Conservation (phyloP, 352 stramenopile genomes). For the Pythium apleroticum region DNA sequence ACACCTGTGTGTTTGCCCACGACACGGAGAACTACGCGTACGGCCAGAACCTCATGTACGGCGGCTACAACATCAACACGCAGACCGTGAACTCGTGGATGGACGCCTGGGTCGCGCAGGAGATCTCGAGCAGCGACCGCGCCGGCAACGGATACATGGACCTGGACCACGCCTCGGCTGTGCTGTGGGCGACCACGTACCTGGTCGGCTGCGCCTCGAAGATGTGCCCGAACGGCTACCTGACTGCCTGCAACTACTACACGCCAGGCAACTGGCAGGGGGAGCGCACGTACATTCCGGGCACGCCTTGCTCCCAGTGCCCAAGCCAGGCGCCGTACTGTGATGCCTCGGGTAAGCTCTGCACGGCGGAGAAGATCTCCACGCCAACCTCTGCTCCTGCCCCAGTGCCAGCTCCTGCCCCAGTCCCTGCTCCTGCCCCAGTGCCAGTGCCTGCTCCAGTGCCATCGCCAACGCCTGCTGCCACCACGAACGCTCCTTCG, state of each 20-base stretch:
- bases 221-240: conserved; percentile 33
- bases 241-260: conserved; percentile 44
- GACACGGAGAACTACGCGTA: conserved; percentile 41
- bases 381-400: conserved; percentile 13
- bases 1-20: conserved; percentile 41
- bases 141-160: conserved; percentile 33
- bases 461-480: conserved; percentile 10
- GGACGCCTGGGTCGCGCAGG: conserved; percentile 33
- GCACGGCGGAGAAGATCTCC: conserved; percentile 4
- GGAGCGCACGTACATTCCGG: conserved; percentile 32
- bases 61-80: conserved; percentile 26
- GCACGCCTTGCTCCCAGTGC: conserved; percentile 35
- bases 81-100: conserved; percentile 35
- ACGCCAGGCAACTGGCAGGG: conserved; percentile 39
- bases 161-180: conserved; percentile 38
- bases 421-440: conserved; percentile 7
- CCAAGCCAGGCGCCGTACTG: conserved; percentile 33
- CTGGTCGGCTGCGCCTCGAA: conserved; percentile 40
- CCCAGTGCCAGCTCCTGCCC: conserved; percentile 5
- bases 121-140: conserved; percentile 34
- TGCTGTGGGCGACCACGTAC: conserved; percentile 43
- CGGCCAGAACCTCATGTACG: conserved; percentile 44
- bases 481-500: background rate
- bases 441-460: conserved; percentile 4
- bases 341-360: conserved; percentile 27